A percentile compares a stretch with the other conserved stretches of the same genome.
phyloP scores from a whole-genome alignment of 108 stramenopile species.

The Pseudonitzschia multiseries region DNA sequence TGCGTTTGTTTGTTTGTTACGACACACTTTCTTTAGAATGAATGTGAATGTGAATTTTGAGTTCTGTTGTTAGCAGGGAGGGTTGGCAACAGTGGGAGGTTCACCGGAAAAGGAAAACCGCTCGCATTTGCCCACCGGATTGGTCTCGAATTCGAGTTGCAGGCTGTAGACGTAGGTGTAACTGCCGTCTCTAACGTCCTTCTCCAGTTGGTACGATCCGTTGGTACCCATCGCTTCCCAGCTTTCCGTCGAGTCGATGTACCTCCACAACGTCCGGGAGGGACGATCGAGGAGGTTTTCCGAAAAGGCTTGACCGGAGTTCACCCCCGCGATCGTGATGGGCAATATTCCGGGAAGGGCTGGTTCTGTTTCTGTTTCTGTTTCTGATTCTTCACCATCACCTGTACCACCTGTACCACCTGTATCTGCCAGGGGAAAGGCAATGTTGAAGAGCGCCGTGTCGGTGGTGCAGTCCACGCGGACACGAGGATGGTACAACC shows the following conservation, averaged over 20 bases:
- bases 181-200: not conserved
- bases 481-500: not conserved
- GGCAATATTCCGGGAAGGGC: slow-evolving; percentile 3
- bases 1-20: no score
- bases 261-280: not conserved
- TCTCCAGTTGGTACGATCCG: slow-evolving; percentile 6
- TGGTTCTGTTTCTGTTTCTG: no score
- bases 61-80: not conserved
- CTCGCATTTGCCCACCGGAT: slow-evolving; percentile 1
- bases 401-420: no score
- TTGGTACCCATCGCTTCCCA: not conserved
- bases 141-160: slow-evolving; percentile 1
- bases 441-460: not conserved
- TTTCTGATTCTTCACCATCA: no score
- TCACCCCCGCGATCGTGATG: slow-evolving; percentile 1
- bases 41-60: no score
- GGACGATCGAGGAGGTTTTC: not conserved
- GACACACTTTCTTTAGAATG: no score
- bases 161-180: slow-evolving; percentile 7
- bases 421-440: no score
- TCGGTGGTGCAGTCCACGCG: not conserved
- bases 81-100: not conserved
- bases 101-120: not conserved
- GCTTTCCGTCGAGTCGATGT: not conserved
- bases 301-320: not conserved